These are phyloP conservation scores for Pythium coloratum DNA, from an alignment of 352 stramenopile genomes.

Conservation along the genomic window DNA sequence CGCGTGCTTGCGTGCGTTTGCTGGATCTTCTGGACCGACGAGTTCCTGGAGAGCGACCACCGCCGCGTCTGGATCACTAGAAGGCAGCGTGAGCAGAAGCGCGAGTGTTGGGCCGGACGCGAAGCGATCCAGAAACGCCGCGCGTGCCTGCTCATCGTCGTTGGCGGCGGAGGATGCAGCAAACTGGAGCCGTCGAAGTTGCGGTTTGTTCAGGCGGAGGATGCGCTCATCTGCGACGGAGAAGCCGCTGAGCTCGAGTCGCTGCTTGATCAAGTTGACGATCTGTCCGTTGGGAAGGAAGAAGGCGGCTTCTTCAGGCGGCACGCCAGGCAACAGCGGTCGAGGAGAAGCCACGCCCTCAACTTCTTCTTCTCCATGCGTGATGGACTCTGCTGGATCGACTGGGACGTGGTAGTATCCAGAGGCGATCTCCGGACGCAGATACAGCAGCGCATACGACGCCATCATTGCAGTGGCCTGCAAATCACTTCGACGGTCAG, in stretches of 20 bases:
- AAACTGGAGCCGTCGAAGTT: constrained; percentile 42
- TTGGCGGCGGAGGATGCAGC: not conserved
- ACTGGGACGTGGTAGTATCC: constrained; percentile 44
- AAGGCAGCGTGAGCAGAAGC: constrained; percentile 45
- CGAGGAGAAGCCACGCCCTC: not conserved
- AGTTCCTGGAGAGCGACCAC: constrained; percentile 48
- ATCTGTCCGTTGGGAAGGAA: constrained; percentile 46
- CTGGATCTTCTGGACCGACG: constrained; percentile 59
- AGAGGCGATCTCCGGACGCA: constrained; percentile 66
- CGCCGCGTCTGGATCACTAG: constrained; percentile 22
- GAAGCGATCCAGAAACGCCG: constrained; percentile 52
- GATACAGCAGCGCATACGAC: constrained; percentile 47
- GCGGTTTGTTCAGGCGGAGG: constrained; percentile 38
- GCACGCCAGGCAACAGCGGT: constrained; percentile 38
- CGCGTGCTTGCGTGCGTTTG: constrained; percentile 41
- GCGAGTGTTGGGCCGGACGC: constrained; percentile 60
- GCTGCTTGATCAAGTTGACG: constrained; percentile 32
- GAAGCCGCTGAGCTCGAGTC: constrained; percentile 66
- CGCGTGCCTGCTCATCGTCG: constrained; percentile 17
- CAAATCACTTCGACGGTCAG: not conserved
- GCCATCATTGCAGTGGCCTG: not conserved
- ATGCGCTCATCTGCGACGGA: constrained; percentile 31
- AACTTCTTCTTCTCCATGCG: not conserved
- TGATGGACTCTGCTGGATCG: not conserved
- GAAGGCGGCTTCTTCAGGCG: constrained; percentile 39